phyloP scores from a whole-genome alignment of 805 yeast species.

The Sugiyamaella qingdaonensis region DNA sequence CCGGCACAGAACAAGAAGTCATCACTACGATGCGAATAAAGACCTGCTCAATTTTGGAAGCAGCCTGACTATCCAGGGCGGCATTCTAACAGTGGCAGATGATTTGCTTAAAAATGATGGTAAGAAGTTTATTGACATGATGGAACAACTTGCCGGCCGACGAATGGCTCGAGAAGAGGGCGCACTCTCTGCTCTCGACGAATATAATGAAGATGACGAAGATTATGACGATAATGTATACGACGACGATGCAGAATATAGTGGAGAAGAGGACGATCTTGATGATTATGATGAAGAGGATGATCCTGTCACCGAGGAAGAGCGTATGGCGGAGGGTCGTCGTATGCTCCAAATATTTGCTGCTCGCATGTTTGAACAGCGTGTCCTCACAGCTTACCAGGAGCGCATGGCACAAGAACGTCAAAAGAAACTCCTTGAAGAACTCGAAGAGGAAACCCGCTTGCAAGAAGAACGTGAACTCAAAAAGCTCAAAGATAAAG shows the following conservation, averaged over 20 bases:
- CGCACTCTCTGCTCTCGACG: constrained; percentile 17
- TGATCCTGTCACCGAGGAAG: constrained; percentile 43
- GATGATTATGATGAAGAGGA: constrained; percentile 37
- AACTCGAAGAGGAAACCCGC: constrained; percentile 31
- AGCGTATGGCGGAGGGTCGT: constrained; percentile 71
- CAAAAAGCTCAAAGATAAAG: constrained; percentile 37
- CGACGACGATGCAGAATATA: constrained; percentile 32
- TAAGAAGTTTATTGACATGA: constrained; percentile 68
- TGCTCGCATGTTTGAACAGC: constrained; percentile 68
- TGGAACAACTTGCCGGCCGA: constrained; percentile 67
- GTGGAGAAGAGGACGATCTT: constrained; percentile 31
- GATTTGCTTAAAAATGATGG: constrained; percentile 76
- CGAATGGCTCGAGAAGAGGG: constrained; percentile 38
- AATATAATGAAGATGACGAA: constrained; percentile 20
- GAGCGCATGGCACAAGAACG: constrained; percentile 74
- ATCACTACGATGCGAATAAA: not conserved
- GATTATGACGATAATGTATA: constrained; percentile 29
- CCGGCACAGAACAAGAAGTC: constrained; percentile 8
- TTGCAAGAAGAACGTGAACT: constrained; percentile 30
- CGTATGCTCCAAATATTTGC: constrained; percentile 76
- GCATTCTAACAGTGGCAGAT: constrained; percentile 64
- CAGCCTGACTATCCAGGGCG: constrained; percentile 35
- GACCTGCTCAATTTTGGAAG: constrained; percentile 29
- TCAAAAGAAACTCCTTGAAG: constrained; percentile 35
- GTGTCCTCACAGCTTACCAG: constrained; percentile 70